A percentile compares a stretch with the other conserved stretches of the same genome.
phyloP scores from a whole-genome alignment of 2,329 filamentous ascomycete species.

The Rhinocladiella mackenziei region DNA sequence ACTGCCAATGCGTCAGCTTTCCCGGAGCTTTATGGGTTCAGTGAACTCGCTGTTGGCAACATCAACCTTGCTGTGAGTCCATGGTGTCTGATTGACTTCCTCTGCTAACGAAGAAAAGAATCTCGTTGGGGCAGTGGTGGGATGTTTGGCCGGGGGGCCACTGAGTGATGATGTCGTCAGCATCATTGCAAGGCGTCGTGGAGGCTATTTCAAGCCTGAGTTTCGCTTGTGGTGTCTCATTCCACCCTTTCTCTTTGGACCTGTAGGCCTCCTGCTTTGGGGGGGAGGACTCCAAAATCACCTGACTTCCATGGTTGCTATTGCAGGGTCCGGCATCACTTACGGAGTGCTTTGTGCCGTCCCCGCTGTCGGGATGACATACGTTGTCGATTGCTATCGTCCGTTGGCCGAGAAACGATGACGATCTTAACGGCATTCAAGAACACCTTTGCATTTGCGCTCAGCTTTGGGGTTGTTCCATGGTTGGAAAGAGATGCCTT shows the following conservation, averaged over 20 bases:
- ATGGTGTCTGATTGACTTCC: not conserved
- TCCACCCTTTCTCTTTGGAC: slow-evolving; percentile 2
- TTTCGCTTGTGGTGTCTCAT: slow-evolving; percentile 41
- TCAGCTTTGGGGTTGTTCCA: slow-evolving; percentile 10
- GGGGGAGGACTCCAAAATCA: slow-evolving; percentile 1
- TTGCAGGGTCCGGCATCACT: slow-evolving; percentile 6
- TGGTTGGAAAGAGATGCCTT: slow-evolving; percentile 6
- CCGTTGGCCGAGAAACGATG: slow-evolving; percentile 8
- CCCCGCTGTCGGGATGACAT: slow-evolving; percentile 8
- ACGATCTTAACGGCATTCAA: slow-evolving; percentile 3
- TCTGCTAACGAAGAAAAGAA: not conserved
- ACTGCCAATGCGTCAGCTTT: slow-evolving; percentile 10
- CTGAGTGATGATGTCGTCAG: slow-evolving; percentile 2
- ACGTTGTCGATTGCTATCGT: slow-evolving; percentile 13
- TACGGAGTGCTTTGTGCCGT: slow-evolving; percentile 15
- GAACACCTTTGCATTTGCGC: slow-evolving; percentile 10
- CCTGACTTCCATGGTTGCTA: slow-evolving; percentile 3
- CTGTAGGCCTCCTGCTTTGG: slow-evolving; percentile 10
- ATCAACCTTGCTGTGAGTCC: slow-evolving; percentile 5
- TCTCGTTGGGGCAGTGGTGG: slow-evolving; percentile 5
- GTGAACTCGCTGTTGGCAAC: slow-evolving; percentile 9
- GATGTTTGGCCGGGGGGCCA: slow-evolving; percentile 9
- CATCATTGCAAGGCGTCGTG: slow-evolving; percentile 43
- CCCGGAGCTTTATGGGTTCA: slow-evolving; percentile 7
- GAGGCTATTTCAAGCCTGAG: slow-evolving; percentile 48